Evolutionary conservation across 2,329 filamentous ascomycete genomes (phyloP), one percentile per base, ranked within the genome.

Genomic region (Hypoxylon sp.): DNA sequence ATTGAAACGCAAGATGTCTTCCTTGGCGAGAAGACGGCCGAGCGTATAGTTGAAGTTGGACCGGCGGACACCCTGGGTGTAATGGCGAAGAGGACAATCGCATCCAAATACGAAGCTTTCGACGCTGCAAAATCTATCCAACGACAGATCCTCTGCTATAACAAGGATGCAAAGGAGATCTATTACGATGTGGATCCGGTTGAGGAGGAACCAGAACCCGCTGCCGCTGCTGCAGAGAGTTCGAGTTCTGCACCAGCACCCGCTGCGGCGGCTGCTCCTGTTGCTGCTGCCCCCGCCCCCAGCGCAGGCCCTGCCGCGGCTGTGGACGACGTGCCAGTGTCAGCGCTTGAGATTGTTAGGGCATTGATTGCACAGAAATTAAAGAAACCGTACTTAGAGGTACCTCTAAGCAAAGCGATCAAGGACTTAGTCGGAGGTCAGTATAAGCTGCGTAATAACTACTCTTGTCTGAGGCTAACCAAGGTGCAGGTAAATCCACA

Each of bases 1-100:
- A 99, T 99, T 83, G 96, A 99, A 85, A 99, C 96, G 61, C 96
- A 99, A 85, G 96, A 99, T 95, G 96, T 99, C 77, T 96, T 99
- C 79, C 92, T 99, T 76, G 95, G 92, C 73, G 94, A 98, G 83
- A 96, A 97, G 85, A 92, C 91, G 58, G 97, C 96, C 56, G 96
- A 99, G 88, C 91, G 96, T 79, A 97, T 99, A 79, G 96, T 99
- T 77, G 96, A 99, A 83, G 92, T 99, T 76, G 96, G 96, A 80
- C 96, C 96, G 27, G 95, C 95, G 77, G 95, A 99, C 82, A 99
- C 96, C 27, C 89, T 99, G 37, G 95, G 95, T 79, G 95, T 94
- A 65, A 99, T 99, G 96, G 96, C 96, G 73, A 97, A 95, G 86
- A 90, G 95, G 76, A 99, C 96, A 60, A 84, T 99, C 70, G 94